phyloP scores from a whole-genome alignment of 2,329 filamentous ascomycete genomes.

The Dendrostoma leiphaemia region DNA sequence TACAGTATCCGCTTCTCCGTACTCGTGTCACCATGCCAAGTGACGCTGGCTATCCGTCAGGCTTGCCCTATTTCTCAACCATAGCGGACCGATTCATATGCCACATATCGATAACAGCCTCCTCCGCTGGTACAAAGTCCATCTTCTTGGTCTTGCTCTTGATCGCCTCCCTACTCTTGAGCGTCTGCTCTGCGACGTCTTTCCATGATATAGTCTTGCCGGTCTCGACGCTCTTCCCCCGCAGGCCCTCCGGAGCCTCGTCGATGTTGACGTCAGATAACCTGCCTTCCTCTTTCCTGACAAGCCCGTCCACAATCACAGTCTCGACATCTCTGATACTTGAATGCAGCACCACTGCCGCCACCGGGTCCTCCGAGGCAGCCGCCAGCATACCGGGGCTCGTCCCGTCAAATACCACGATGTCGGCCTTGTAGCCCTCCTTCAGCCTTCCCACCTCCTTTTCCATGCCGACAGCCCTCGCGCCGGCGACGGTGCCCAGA shows the following conservation, averaged over 20 bases:
- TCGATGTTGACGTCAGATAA: conserved; percentile 5
- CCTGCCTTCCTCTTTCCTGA: conserved; percentile 34
- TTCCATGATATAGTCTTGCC: conserved; percentile 1
- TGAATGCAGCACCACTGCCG: conserved; percentile 41
- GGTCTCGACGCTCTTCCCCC: not conserved
- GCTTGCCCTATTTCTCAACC: conserved; percentile 11
- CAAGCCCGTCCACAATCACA: conserved; percentile 40
- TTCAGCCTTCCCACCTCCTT: conserved; percentile 41
- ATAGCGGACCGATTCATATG: conserved; percentile 9
- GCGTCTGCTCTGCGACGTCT: conserved; percentile 2
- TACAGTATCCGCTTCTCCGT: too few relatives aligned
- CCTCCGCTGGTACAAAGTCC: conserved; percentile 1
- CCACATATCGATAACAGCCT: conserved; percentile 5
- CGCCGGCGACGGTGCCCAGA: conserved; percentile 46
- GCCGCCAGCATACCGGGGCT: conserved; percentile 35
- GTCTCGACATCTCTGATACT: conserved; percentile 38
- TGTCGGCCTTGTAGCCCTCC: conserved; percentile 45
- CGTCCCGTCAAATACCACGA: conserved; percentile 43
- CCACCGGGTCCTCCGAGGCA: conserved; percentile 39
- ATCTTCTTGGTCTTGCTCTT: not conserved
- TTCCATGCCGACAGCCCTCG: conserved; percentile 39
- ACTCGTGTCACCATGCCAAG: too few relatives aligned
- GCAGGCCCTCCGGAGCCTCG: not conserved
- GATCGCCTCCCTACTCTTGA: conserved; percentile 8
- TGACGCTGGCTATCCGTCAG: too few relatives aligned